Conservation (phyloP, 2,329 filamentous ascomycete genomes). For the Cladosporium oxysporum region DNA sequence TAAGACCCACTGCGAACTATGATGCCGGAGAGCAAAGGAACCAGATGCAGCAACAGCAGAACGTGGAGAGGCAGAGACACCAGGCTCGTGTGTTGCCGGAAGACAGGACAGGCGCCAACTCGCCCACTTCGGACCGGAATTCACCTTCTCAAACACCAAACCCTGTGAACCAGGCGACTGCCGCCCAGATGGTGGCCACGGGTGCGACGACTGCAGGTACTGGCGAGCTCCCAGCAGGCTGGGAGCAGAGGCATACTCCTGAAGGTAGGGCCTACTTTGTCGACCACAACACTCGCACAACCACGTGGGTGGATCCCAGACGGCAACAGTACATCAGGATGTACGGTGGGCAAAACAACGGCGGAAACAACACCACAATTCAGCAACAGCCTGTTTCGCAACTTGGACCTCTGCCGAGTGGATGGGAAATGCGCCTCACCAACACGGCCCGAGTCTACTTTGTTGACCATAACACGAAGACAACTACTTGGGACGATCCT, state of each 20-base stretch:
- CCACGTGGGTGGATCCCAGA: slow-evolving; percentile 96
- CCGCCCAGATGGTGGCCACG: slow-evolving; percentile 87
- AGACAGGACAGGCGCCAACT: slow-evolving; percentile 90
- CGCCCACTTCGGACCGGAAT: slow-evolving; percentile 63
- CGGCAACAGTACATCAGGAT: slow-evolving; percentile 98
- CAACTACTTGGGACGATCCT: slow-evolving; percentile 98
- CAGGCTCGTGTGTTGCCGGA: slow-evolving; percentile 95
- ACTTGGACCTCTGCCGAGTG: slow-evolving; percentile 89
- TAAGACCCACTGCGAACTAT: slow-evolving; percentile 76
- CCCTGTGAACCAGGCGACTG: slow-evolving; percentile 53
- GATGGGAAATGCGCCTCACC: slow-evolving; percentile 99
- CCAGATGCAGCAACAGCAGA: slow-evolving; percentile 85
- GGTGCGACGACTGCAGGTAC: slow-evolving; percentile 92
- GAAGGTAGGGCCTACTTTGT: slow-evolving; percentile 97
- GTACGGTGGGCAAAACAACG: slow-evolving; percentile 81
- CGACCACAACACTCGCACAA: slow-evolving; percentile 96
- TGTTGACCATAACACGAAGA: slow-evolving; percentile 99
- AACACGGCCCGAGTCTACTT: slow-evolving; percentile 98
- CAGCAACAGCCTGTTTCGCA: slow-evolving; percentile 98
- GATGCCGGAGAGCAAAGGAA: slow-evolving; percentile 74
- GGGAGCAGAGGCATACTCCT: slow-evolving; percentile 94
- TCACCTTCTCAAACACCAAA: slow-evolving; percentile 38
- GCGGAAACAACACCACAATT: slow-evolving; percentile 73
- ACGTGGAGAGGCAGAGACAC: slow-evolving; percentile 88
- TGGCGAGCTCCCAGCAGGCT: slow-evolving; percentile 90